Conservation (phyloP, 225 moss, liverwort and hornwort species). For the Straminergon stramineum region DNA sequence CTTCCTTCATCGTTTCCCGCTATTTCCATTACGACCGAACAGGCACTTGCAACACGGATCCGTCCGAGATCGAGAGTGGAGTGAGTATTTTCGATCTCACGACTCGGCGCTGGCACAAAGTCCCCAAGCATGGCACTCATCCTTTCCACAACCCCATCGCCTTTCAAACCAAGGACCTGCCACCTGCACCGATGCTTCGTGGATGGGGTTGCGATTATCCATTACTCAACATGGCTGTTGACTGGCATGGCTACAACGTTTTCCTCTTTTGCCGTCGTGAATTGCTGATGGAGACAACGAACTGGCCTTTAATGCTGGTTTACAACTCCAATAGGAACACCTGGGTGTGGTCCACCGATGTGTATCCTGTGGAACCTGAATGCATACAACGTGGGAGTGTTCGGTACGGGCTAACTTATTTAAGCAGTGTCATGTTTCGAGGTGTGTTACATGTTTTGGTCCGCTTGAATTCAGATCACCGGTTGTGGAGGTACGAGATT, state of each 20-base stretch:
- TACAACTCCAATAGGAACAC: neutral
- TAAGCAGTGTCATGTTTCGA: neutral
- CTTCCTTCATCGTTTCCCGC: neutral
- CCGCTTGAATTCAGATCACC: neutral
- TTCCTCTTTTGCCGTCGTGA: neutral
- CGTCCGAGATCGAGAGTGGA: neutral
- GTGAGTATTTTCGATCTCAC: neutral
- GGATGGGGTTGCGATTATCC: neutral
- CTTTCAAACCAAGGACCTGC: neutral
- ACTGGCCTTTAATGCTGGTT: neutral
- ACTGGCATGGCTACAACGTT: neutral
- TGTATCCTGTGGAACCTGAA: neutral
- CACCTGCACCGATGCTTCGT: neutral
- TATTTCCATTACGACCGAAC: neutral
- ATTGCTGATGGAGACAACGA: neutral
- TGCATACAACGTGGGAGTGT: too few relatives aligned
- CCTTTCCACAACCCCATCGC: neutral
- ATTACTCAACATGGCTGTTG: neutral
- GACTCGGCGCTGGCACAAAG: neutral
- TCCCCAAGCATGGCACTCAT: neutral
- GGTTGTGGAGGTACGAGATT: neutral
- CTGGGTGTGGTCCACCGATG: too few relatives aligned
- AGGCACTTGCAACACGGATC: neutral
- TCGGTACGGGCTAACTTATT: neutral
- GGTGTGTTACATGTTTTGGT: neutral